Evolutionary conservation across 148 eudicot genomes (phyloP), one percentile per base, ranked within the genome.

Genomic region (Euryodendron excelsum): DNA sequence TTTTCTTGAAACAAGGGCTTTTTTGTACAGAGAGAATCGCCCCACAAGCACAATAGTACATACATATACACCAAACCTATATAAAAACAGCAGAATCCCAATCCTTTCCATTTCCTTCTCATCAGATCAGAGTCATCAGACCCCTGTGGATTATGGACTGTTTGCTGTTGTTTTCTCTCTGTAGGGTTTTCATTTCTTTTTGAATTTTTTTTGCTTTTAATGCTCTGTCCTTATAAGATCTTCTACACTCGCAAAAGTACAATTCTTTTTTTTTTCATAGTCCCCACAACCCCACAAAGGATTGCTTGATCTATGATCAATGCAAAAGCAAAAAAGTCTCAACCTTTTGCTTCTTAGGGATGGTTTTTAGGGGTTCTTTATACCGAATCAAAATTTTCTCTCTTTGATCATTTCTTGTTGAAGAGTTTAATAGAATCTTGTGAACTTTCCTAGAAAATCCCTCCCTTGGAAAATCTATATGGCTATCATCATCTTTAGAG

Each of bases 371-470:
- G 44, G 78, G 64, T 41, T 73, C 71, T 71, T 36, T 75, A 3
- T 12, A 10, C 44, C 28, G 0, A 73, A 25, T 39, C 50, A n/a
- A 18, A 56, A 14, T 73, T 39, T 73, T 39, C 20, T 74, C 36
- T 50, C 52, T 36, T 72, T 73, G 5, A 73, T 73, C 45, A 34
- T 78, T 78, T 69, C 78, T 78, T 58, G 78, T 78, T 73, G 23
- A 39, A 33, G 56, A 1, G 77, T 61, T 77, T 66, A 72, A 77
- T 31, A 66, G 55, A 39, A 41, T 69, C 60, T 52, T 72, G 56
- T 37, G 65, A n/a, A n/a, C 44, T 63, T 73, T 52, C 27, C 27
- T 41, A 28, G 44, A 39, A 77, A 55, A 14, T 71, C 62, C 8
- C 37, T 55, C 34, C 27, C 33, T 31, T 28, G 41, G 15, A 79